Percentiles rank a stretch among this genome's conserved stretches.
These are phyloP conservation scores for Xenosphaeropsis pyriputrescens DNA, from an alignment of 2,329 filamentous ascomycete species.

Conservation along the genomic window DNA sequence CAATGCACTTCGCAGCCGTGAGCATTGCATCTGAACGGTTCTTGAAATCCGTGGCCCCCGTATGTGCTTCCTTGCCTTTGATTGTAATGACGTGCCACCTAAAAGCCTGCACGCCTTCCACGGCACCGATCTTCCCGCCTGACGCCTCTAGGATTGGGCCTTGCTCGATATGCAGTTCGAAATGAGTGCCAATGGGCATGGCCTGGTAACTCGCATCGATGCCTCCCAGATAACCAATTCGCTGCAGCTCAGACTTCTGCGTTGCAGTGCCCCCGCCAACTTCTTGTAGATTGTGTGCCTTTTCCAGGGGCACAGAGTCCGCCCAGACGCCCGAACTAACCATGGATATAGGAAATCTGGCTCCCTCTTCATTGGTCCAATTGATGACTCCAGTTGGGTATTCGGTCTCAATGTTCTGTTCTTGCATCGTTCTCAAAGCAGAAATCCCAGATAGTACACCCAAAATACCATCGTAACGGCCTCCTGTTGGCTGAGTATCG, in stretches of 20 bases:
- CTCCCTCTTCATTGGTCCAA: constrained; percentile 50
- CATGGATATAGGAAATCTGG: constrained; percentile 63
- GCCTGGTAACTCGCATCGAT: constrained; percentile 38
- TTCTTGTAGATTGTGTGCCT: constrained; percentile 44
- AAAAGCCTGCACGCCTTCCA: constrained; percentile 46
- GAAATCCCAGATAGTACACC: constrained; percentile 61
- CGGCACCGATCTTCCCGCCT: constrained; percentile 49
- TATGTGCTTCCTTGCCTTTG: constrained; percentile 54
- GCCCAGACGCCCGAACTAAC: constrained; percentile 64
- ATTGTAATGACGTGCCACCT: constrained; percentile 50
- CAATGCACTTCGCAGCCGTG: constrained; percentile 51
- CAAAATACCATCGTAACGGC: constrained; percentile 62
- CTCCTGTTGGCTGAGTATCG: constrained; percentile 47
- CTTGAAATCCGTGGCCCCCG: constrained; percentile 56
- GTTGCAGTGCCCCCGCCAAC: constrained; percentile 44
- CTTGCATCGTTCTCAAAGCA: constrained; percentile 50
- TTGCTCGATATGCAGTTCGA: constrained; percentile 78
- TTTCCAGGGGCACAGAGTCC: constrained; percentile 45
- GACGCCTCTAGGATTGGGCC: constrained; percentile 56
- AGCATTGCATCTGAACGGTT: constrained; percentile 55
- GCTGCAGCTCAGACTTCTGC: constrained; percentile 52
- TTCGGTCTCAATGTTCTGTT: constrained; percentile 51
- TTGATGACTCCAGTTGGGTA: constrained; percentile 39
- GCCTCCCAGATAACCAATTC: constrained; percentile 55
- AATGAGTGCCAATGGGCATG: constrained; percentile 60